Evolutionary conservation across 345 rosid genomes (phyloP), one percentile per base, ranked within the genome.

Genomic region (Microcos paniculata): DNA sequence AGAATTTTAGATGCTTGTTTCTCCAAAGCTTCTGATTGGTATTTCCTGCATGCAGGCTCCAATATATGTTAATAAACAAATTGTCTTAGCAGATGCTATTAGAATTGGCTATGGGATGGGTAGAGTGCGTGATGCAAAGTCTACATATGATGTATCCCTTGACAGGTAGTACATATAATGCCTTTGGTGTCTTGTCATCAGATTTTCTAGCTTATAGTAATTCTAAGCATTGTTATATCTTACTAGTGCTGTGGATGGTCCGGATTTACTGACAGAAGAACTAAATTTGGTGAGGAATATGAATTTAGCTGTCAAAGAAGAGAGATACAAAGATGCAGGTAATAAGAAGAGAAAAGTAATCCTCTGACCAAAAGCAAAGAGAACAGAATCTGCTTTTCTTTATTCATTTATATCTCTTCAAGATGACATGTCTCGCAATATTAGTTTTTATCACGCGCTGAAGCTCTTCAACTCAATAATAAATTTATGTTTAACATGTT

Each of bases 281-380:
- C 90, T 95, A 81, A 84, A 73, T 79, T 64, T 91, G 28, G 81
- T 91, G 74, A 85, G 80, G 68, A 89, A 88, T 77, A 85, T 94
- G 92, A 80, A 88, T 83, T 80, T 88, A 80, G 97, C 97, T 49
- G 84, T 86, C 68, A 72, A 86, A 83, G 97, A 92, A 84, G 97
- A 94, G 80, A 86, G 97, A 76, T 92, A 90, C 84, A 71, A 18
- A 23, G 98, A 92, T 88, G 98, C 98, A 81, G 97, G 98, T 94
- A 87, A 62, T 28, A 73, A 16, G 48, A 15, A 21, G 15, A 19
- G 8, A 35, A 19, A 9, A 38, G 35, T 35, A 35, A 4, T 28
- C 71, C 46, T 46, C 71, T 67, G 23, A 26, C 14, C 35, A 62
- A 19, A 62, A 62, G 19, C 19, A 40, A 59, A 56, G 38, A 67